Percentiles rank a stretch among this genome's conserved stretches.
Evolutionary conservation across 2,329 filamentous ascomycete species (phyloP).

Genomic region (Colletotrichum sp.): DNA sequence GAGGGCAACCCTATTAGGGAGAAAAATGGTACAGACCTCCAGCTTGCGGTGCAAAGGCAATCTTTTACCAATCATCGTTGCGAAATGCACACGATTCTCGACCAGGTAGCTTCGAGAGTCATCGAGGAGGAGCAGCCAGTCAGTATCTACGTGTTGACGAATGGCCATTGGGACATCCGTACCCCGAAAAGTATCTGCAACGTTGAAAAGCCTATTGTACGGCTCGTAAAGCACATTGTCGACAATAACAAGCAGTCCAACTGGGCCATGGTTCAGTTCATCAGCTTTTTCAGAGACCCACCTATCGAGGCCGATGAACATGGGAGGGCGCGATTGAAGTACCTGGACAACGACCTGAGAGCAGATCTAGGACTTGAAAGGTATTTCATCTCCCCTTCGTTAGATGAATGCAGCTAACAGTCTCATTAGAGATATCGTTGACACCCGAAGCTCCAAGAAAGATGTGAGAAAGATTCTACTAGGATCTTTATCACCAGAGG

Average conservation of each 20-base stretch:
- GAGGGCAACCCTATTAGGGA: fast-evolving
- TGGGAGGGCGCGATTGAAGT: neutral
- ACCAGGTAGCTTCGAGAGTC: neutral
- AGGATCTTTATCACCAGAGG: neutral
- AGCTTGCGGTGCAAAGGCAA: neutral
- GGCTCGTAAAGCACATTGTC: neutral
- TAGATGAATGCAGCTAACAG: too few relatives aligned
- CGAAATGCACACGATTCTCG: neutral
- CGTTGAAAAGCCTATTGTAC: neutral
- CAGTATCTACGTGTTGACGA: neutral
- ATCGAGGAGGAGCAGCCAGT: neutral
- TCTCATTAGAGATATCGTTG: neutral
- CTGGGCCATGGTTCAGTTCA: neutral
- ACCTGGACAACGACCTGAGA: neutral
- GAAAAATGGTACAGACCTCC: neutral
- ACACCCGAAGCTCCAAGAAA: neutral
- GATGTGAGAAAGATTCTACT: neutral
- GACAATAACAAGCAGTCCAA: neutral
- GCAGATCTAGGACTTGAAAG: neutral
- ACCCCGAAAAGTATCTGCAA: neutral
- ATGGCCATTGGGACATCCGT: neutral
- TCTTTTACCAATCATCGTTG: neutral
- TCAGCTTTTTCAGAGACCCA: neutral
- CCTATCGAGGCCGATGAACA: neutral
- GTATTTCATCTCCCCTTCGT: neutral